A percentile compares a stretch with the other conserved stretches of the same genome.
Conservation (phyloP, 345 rosid genomes). For the Aegle marmelos region DNA sequence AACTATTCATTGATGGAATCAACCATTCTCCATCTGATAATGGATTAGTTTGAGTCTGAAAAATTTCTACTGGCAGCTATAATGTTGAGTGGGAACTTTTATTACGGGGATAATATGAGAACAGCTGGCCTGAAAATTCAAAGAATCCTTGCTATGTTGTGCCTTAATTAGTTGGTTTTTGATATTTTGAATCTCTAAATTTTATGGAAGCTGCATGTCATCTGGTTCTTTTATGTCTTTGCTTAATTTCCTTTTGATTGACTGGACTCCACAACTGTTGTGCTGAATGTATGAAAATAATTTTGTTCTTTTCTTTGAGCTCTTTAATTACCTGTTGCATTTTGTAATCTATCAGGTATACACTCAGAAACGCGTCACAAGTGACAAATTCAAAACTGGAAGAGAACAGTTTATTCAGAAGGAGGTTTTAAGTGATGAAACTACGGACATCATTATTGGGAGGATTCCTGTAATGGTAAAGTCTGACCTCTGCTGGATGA, state of each 20-base stretch:
- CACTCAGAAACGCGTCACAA: conserved; percentile 35
- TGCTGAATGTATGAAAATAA: not conserved
- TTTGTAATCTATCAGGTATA: conserved; percentile 52
- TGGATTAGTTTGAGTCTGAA: not conserved
- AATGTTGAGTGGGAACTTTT: too few relatives aligned
- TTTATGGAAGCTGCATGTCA: not conserved
- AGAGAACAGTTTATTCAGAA: conserved; percentile 47
- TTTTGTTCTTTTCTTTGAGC: not conserved
- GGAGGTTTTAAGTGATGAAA: conserved; percentile 31
- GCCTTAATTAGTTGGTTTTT: not conserved
- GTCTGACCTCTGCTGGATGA: conserved; percentile 78
- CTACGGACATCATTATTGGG: conserved; percentile 58
- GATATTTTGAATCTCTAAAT: not conserved
- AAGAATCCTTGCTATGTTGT: not conserved
- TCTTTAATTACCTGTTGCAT: conserved; percentile 13
- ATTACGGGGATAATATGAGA: too few relatives aligned
- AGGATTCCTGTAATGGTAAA: conserved; percentile 93
- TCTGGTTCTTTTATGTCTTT: not conserved
- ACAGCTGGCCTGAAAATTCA: not conserved
- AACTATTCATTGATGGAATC: not conserved
- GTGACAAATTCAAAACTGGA: conserved; percentile 92
- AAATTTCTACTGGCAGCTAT: not conserved
- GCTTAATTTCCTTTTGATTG: not conserved
- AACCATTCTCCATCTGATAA: not conserved
- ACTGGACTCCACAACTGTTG: not conserved